Base-by-base conservation (phyloP, 805 yeast species). In the Candida koratica region DNA sequence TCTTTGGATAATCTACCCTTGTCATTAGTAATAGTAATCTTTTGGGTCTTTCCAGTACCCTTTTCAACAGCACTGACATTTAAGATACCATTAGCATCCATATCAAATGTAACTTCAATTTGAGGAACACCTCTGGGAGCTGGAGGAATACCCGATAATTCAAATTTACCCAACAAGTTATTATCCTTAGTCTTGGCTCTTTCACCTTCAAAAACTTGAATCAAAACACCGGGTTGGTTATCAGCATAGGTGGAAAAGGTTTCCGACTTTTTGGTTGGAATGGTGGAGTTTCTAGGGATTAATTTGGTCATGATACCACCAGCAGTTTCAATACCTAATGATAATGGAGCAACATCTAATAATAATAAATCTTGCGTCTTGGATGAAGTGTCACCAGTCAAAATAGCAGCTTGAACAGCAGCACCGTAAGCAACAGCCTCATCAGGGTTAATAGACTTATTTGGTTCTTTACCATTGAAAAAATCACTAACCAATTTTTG, bases 391-490 rank as follows among this genome's bases (percentile, higher is more conserved):
- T 88, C 96, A 73, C 97, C 97, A 44, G 96, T 79, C 62, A 88
- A 78, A 61, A 88, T 88, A 52, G 96, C 96, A 51, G 96, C 96
- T 75, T 88, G 97, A 52, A 88, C 96, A 46, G 96, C 96, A 53
- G 97, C 97, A 82, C 97, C 96, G 73, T 88, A 88, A 59, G 97
- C 97, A 68, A 88, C 97, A 58, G 97, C 97, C 74, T 88, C 97
- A 76, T 88, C 97, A 53, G 97, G 96, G 79, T 88, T 88, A 69
- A 88, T 88, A 37, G 96, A 85, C 73, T 81, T 84, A 77, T 86
- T 86, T 69, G 95, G 95, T 72, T 88, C 95, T 75, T 88, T 89
- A 64, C 96, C 96, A 68, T 88, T 85, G 79, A 89, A 88, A 81
- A 81, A 88, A 69, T 89, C 97, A 50, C 95, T 83, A 35, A 88